A percentile compares a stretch with the other conserved stretches of the same genome.
These are phyloP conservation scores for Annona squamosa DNA, from an alignment of 164 flowering plant species.

Conservation along the genomic window DNA sequence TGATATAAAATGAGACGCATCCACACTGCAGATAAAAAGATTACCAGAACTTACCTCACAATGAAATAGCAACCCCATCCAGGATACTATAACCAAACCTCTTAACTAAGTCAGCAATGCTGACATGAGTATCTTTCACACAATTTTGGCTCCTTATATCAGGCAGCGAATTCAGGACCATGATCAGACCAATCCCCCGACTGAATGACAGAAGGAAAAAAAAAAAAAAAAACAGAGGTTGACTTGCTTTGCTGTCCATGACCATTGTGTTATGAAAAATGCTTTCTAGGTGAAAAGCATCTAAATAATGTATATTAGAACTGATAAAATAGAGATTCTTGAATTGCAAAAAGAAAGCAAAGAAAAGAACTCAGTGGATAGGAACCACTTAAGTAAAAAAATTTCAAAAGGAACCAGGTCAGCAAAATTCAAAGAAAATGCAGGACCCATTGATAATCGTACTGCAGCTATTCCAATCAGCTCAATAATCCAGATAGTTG, in stretches of 20 bases:
- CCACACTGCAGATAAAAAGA: too few species aligned
- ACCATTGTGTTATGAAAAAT: constrained; percentile 51
- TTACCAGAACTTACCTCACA: constrained; percentile 61
- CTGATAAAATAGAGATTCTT: not conserved
- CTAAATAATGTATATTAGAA: not conserved
- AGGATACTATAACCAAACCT: constrained; percentile 40
- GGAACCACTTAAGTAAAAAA: too few species aligned
- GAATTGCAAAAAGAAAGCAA: not conserved
- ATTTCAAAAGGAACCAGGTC: too few species aligned
- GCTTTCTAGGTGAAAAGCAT: constrained; percentile 56
- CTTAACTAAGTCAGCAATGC: constrained; percentile 66
- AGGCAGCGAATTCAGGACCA: too few species aligned
- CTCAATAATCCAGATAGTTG: too few species aligned
- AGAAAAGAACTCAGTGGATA: too few species aligned
- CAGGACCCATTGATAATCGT: too few species aligned
- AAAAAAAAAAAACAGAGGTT: constrained; percentile 21
- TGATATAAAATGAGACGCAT: too few species aligned
- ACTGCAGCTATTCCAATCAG: too few species aligned
- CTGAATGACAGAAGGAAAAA: constrained; percentile 41
- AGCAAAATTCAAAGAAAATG: too few species aligned
- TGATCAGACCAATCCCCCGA: constrained; percentile 78
- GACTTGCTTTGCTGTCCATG: constrained; percentile 28
- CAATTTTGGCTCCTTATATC: constrained; percentile 56
- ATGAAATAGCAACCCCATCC: constrained; percentile 53
- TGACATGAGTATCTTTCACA: constrained; percentile 92